Evolutionary conservation across 1,284 basidiomycete genomes (phyloP).

Genomic region (Heterobasidion annosum): DNA sequence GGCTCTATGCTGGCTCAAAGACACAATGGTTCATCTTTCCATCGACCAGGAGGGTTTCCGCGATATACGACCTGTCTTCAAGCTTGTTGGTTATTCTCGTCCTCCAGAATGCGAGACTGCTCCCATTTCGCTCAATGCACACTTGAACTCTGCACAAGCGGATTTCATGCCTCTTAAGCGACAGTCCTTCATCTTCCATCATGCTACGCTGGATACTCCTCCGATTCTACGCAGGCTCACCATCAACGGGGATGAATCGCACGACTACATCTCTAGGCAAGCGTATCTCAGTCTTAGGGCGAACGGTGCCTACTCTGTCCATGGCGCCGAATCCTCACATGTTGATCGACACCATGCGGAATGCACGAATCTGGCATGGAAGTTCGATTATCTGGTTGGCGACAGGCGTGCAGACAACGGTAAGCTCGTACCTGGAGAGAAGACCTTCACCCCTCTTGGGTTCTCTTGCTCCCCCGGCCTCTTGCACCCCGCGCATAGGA

Average conservation of each 20-base stretch:
- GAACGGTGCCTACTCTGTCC: conserved; percentile 67
- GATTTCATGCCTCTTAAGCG: conserved; percentile 56
- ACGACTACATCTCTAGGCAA: conserved; percentile 66
- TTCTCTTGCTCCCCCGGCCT: conserved; percentile 68
- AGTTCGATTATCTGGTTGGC: conserved; percentile 68
- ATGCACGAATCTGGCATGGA: conserved; percentile 46
- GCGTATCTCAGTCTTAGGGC: conserved; percentile 56
- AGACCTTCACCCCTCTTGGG: conserved; percentile 56
- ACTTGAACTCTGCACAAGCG: conserved; percentile 29
- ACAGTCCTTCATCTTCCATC: conserved; percentile 59
- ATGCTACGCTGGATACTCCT: conserved; percentile 56
- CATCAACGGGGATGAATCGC: conserved; percentile 50
- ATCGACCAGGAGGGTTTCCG: conserved; percentile 79
- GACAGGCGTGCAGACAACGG: conserved; percentile 42
- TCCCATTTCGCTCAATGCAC: conserved; percentile 22
- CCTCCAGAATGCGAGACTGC: conserved; percentile 10
- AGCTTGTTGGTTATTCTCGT: conserved; percentile 39
- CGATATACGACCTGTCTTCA: conserved; percentile 47
- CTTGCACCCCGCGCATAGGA: conserved; percentile 53
- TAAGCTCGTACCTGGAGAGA: conserved; percentile 50
- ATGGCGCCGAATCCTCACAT: conserved; percentile 44
- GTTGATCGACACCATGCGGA: neutral
- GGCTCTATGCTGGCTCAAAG: conserved; percentile 42
- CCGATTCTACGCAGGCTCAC: conserved; percentile 62
- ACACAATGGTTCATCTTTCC: conserved; percentile 49